Percentiles rank a stretch among this genome's conserved stretches.
Conservation (phyloP, 345 rosid species). For the Salix dunnii region DNA sequence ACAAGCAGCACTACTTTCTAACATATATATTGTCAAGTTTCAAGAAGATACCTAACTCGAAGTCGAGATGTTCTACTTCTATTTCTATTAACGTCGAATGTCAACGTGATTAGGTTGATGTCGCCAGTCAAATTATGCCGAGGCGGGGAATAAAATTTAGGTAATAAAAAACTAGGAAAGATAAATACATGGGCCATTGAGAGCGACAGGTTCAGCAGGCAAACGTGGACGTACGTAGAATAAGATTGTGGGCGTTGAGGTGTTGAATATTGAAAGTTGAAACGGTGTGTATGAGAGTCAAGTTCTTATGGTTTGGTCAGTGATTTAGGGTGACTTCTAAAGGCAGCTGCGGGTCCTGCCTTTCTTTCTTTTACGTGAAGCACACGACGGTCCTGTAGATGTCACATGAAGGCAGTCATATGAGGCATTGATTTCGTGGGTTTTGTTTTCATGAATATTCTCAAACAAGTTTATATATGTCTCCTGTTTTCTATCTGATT, state of each 20-base stretch:
- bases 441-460: background rate
- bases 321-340: background rate
- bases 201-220: slow-evolving; percentile 22
- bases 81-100: background rate
- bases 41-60: background rate
- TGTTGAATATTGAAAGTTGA: background rate
- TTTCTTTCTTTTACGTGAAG: background rate
- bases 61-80: background rate
- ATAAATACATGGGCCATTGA: background rate
- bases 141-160: background rate
- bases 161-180: background rate
- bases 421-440: background rate
- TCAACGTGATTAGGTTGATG: slow-evolving; percentile 4
- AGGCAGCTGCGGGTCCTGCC: background rate
- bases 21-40: background rate
- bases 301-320: background rate
- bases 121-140: background rate
- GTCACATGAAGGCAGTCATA: background rate
- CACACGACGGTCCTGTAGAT: background rate
- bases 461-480: too few relatives aligned
- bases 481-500: too few relatives aligned
- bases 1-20: background rate
- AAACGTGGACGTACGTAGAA: slow-evolving; percentile 12
- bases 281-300: background rate
- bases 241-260: background rate